These are phyloP conservation scores for Vanrija sp. DNA, from an alignment of 1,284 basidiomycete species.

Conservation along the genomic window DNA sequence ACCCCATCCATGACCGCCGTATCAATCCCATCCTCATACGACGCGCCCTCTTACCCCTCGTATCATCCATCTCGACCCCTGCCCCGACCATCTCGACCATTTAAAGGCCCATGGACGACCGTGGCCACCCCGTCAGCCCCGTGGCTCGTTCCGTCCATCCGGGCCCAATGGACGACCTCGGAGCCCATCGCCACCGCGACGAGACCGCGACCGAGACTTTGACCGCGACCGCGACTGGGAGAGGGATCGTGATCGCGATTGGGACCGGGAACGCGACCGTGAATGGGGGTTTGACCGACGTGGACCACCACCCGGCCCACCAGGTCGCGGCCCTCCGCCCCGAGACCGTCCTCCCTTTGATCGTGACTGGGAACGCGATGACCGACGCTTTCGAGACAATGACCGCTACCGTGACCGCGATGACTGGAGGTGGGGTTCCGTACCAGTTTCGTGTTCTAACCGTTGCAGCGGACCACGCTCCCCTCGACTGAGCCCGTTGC, in stretches of 20 bases:
- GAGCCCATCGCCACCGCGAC: slow-evolving; percentile 12
- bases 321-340: neutral
- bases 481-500: too few relatives aligned
- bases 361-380: slow-evolving; percentile 13
- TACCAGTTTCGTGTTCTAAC: too few relatives aligned
- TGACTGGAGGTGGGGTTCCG: too few relatives aligned
- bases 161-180: slow-evolving; percentile 11
- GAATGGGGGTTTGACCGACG: slow-evolving; percentile 7
- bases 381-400: slow-evolving; percentile 6
- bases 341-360: neutral
- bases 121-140: slow-evolving; percentile 3
- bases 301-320: too few relatives aligned
- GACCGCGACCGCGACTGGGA: slow-evolving; percentile 2
- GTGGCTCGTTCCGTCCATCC: slow-evolving; percentile 10
- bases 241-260: slow-evolving; percentile 1
- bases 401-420: slow-evolving; percentile 8
- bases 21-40: neutral
- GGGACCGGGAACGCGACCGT: slow-evolving; percentile 7
- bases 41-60: neutral
- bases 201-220: slow-evolving; percentile 5
- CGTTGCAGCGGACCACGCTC: too few relatives aligned
- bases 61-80: neutral
- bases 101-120: slow-evolving; percentile 3
- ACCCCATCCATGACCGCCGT: neutral
- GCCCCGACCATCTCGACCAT: neutral